Base-by-base conservation (phyloP, 768 basidiomycete species). In the Stropharia rugosoannulata region DNA sequence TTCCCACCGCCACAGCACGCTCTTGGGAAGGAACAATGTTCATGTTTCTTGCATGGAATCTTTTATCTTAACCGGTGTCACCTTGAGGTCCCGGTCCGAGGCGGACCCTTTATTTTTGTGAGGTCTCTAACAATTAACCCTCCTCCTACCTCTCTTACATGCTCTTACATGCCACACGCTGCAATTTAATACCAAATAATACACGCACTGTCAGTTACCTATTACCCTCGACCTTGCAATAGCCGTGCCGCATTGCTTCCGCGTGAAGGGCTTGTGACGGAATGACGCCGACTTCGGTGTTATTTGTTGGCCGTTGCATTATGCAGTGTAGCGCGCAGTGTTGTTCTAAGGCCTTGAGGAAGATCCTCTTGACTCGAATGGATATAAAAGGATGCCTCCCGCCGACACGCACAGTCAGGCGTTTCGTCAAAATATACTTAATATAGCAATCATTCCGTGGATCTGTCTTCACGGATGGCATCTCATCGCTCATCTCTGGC, bases 241-340 rank as follows among this genome's bases (percentile, higher is more conserved):
- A 51, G n/a, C 50, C 50, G 39, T 43, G 39, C 51, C 51, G 51
- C 51, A 45, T 52, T 52, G 41, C 37, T 19, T 44, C 51, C 51
- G 44, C 51, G 41, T 52, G 41, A 52, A 44, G 42, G 10, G 12
- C 6, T 22, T 32, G 22, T 43, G 37, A 44, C 51, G 51, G 51
- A 44, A 52, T 36, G 29, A 52, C 27, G 22, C 36, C n/a, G 35
- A 43, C 41, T 45, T 37, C 42, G 51, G 51, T n/a, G 40, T 52
- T 25, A 52, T 52, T 52, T 35, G 10, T 11, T 52, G 16, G 19
- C 16, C 38, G 10, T 8, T 38, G 16, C 9, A 22, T 37, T 27
- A 42, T 44, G 51, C 29, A 27, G 29, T 16, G 19, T 22, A 25
- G 16, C 49, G 37, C 15, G 32, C 12, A 39, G 38, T 35, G 38